A percentile compares a stretch with the other conserved stretches of the same genome.
Evolutionary conservation across 2,329 filamentous ascomycete genomes (phyloP).

Genomic region (Cordyceps javanica): DNA sequence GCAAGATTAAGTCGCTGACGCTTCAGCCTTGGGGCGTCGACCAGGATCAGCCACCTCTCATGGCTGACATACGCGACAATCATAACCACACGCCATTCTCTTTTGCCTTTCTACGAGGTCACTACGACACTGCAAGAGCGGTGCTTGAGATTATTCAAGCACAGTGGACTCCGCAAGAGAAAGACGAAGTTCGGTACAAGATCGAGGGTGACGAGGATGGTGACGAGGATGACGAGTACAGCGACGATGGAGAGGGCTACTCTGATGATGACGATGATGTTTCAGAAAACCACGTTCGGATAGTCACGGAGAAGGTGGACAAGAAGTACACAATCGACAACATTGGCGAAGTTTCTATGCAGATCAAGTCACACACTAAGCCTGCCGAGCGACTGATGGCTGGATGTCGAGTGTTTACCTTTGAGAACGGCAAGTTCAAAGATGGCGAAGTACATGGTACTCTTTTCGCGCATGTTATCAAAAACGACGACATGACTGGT

Average conservation of each 20-base stretch:
- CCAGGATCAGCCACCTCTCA: slow-evolving; percentile 52
- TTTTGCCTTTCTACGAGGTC: slow-evolving; percentile 60
- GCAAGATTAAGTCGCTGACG: slow-evolving; percentile 59
- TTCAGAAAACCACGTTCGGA: slow-evolving; percentile 34
- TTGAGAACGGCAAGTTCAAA: slow-evolving; percentile 24
- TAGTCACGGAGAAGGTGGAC: slow-evolving; percentile 52
- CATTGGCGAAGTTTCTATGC: slow-evolving; percentile 61
- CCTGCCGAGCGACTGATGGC: slow-evolving; percentile 47
- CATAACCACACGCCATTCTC: slow-evolving; percentile 54
- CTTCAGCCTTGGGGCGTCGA: slow-evolving; percentile 51
- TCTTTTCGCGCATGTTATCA: slow-evolving; percentile 42
- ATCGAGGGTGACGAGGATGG: slow-evolving; percentile 35
- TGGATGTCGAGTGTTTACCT: slow-evolving; percentile 27
- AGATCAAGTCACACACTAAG: slow-evolving; percentile 58
- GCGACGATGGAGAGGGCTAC: slow-evolving; percentile 28
- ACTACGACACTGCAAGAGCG: slow-evolving; percentile 55
- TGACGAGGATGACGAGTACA: slow-evolving; percentile 31
- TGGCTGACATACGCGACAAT: slow-evolving; percentile 53
- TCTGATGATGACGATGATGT: slow-evolving; percentile 30
- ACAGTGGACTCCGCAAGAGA: slow-evolving; percentile 57
- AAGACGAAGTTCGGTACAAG: slow-evolving; percentile 44
- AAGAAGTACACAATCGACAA: slow-evolving; percentile 70
- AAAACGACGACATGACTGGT: slow-evolving; percentile 45
- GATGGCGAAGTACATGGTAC: slow-evolving; percentile 17
- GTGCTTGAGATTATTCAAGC: slow-evolving; percentile 65